Percentiles rank a stretch among this genome's conserved stretches.
phyloP scores from a whole-genome alignment of 2,329 filamentous ascomycete genomes.

The Pestalotiopsis sp. region DNA sequence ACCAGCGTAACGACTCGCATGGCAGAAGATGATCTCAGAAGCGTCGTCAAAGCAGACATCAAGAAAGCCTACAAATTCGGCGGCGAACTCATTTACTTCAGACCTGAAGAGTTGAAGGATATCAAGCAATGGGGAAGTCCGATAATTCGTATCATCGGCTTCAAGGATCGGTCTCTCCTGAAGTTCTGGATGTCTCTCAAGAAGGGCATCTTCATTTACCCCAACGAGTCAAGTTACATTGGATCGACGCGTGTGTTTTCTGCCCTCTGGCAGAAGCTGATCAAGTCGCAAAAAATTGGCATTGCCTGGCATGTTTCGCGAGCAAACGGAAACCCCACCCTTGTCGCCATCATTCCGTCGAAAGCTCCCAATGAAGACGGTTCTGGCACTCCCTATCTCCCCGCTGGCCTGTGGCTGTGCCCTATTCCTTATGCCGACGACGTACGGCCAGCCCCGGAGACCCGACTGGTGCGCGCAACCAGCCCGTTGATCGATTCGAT shows the following conservation, averaged over 20 bases:
- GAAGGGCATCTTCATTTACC: slow-evolving; percentile 91
- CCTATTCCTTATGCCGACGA: slow-evolving; percentile 91
- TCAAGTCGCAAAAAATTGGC: slow-evolving; percentile 78
- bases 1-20: slow-evolving; percentile 73
- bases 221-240: slow-evolving; percentile 85
- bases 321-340: slow-evolving; percentile 74
- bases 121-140: slow-evolving; percentile 82
- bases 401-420: slow-evolving; percentile 86
- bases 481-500: slow-evolving; percentile 79
- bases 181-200: slow-evolving; percentile 84
- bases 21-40: slow-evolving; percentile 75
- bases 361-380: slow-evolving; percentile 65
- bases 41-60: slow-evolving; percentile 79
- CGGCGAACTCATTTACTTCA: slow-evolving; percentile 85
- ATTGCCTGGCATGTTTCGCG: slow-evolving; percentile 90
- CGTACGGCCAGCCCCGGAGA: slow-evolving; percentile 71
- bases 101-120: slow-evolving; percentile 77
- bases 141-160: slow-evolving; percentile 86
- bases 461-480: slow-evolving; percentile 57
- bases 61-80: slow-evolving; percentile 96
- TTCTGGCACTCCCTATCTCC: slow-evolving; percentile 69
- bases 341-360: slow-evolving; percentile 83
- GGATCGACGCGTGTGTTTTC: slow-evolving; percentile 93
- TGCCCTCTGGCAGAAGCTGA: slow-evolving; percentile 84
- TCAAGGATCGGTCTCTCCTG: slow-evolving; percentile 78